Base-by-base conservation (phyloP, 163 green algal genomes). In the Volvox carteri region DNA sequence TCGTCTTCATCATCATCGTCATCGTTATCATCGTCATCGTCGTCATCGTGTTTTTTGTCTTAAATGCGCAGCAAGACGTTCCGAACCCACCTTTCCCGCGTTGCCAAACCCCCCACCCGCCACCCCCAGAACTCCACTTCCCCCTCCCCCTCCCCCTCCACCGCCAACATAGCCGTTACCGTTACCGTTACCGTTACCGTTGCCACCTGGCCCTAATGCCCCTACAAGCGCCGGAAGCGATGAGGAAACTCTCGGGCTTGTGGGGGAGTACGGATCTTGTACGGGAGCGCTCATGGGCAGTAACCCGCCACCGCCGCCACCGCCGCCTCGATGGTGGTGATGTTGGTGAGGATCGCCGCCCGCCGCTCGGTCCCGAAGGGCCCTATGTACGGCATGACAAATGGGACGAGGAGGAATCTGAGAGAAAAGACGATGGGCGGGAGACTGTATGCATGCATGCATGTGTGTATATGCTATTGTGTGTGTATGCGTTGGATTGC, bases 281-380 rank as follows among this genome's bases (percentile, higher is more conserved):
- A 35, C 70, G 5, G 70, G 41, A 21, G 70, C 70, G 42, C 41
- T 56, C 41, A 58, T 8, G 70, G 70, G 41, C 19, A 75, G 65
- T 9, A 19, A 4, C 25, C 39, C 73, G 30, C 44, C 44, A 1
- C 39, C 39, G 37, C 7, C 70, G 39, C 70, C 70, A 8, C 33
- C 73, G 42, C 28, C 74, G 6, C 25, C 67, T 12, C 5, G 54
- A 28, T 65, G 54, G 5, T 19, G 19, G 19, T 65, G 5, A 23
- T 23, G 8, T 65, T 30, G 54, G 54, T n/a, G n/a, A n/a, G n/a
- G n/a, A n/a, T n/a, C n/a, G 41, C 11, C 33, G 37, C 56, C 58
- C 7, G 50, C 83, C 68, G 81, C 73, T 12, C 83, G 83, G 30
- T 88, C 83, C 18, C 83, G 83, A 18, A 88, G 83, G 33, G 83